phyloP scores from a whole-genome alignment of 148 eudicot genomes.

The Euryodendron excelsum region DNA sequence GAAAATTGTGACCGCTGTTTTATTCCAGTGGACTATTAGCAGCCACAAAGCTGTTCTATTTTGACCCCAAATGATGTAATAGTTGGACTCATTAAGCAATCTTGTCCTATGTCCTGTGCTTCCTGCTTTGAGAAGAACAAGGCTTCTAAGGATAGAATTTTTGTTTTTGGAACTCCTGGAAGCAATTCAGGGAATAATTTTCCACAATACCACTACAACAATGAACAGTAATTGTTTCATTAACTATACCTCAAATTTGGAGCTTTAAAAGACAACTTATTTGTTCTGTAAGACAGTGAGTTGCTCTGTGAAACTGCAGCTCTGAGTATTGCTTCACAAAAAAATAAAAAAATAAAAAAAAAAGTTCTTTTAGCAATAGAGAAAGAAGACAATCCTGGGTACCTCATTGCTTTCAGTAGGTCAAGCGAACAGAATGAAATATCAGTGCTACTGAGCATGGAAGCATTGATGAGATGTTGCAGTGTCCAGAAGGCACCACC shows the following conservation, averaged over 20 bases:
- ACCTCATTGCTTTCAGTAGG: too few species aligned
- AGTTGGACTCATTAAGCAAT: not conserved
- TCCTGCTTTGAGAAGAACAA: constrained; percentile 1
- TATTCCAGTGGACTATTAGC: not conserved
- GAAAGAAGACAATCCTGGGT: not conserved
- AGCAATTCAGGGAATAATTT: not conserved
- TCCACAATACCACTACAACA: not conserved
- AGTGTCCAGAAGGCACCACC: too few species aligned
- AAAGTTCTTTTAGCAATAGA: not conserved
- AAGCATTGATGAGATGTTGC: too few species aligned
- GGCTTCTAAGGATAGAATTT: not conserved
- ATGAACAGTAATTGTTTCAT: not conserved
- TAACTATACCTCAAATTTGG: not conserved
- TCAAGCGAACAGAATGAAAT: too few species aligned
- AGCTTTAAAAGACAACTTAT: not conserved
- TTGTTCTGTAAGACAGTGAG: not conserved
- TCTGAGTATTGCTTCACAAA: not conserved
- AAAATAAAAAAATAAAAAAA: too few species aligned
- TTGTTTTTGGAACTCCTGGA: not conserved
- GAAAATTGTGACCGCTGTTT: not conserved
- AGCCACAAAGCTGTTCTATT: not conserved
- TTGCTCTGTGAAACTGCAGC: not conserved
- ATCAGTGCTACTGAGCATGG: too few species aligned
- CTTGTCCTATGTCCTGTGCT: too few species aligned
- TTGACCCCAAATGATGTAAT: not conserved